These are phyloP conservation scores for Lachancea dasiensis DNA, from an alignment of 805 yeast genomes.

Conservation along the genomic window DNA sequence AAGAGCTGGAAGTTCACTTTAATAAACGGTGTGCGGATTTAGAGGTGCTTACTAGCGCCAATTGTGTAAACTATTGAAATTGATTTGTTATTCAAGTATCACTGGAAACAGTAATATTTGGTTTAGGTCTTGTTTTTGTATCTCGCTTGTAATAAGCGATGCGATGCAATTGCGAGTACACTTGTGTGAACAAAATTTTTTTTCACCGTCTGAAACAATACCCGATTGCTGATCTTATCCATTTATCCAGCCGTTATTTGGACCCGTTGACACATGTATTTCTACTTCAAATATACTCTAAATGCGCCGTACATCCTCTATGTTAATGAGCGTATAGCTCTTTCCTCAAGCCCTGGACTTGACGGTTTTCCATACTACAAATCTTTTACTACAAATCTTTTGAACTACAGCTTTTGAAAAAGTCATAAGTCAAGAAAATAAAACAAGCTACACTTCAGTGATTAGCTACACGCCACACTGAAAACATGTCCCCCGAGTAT, in stretches of 20 bases:
- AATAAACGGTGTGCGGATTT: background rate
- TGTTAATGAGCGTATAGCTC: too few relatives aligned
- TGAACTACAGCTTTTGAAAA: too few relatives aligned
- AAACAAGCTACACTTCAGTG: too few relatives aligned
- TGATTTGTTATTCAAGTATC: too few relatives aligned
- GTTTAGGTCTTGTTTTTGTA: too few relatives aligned
- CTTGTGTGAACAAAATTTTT: background rate
- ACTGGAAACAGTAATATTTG: too few relatives aligned
- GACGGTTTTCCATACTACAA: too few relatives aligned
- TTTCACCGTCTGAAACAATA: background rate
- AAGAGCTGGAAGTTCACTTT: constrained; percentile 3
- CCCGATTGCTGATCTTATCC: background rate
- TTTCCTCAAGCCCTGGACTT: too few relatives aligned
- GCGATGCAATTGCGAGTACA: background rate
- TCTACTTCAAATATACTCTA: background rate
- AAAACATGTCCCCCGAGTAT: constrained; percentile 33
- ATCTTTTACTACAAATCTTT: too few relatives aligned
- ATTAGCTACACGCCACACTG: background rate
- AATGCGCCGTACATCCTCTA: background rate
- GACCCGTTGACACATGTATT: background rate
- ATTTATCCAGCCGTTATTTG: background rate
- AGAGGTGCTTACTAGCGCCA: background rate
- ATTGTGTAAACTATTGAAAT: background rate
- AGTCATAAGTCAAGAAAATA: too few relatives aligned
- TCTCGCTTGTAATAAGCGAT: background rate